Evolutionary conservation across 495 filamentous ascomycete genomes (phyloP), one percentile per base, ranked within the genome.

Genomic region (Cercophora newfieldiana): DNA sequence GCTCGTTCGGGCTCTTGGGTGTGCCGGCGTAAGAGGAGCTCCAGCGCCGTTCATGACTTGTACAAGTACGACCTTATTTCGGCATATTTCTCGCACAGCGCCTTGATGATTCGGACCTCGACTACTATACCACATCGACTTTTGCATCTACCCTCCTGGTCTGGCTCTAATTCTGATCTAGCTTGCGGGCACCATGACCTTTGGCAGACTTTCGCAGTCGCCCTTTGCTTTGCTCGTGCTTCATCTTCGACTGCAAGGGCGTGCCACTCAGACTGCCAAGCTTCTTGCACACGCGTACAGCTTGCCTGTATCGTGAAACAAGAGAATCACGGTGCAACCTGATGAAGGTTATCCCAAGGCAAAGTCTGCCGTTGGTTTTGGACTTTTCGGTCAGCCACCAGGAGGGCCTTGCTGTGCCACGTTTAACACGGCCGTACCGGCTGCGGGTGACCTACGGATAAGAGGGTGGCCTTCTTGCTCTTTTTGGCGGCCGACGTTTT

Each of bases 11-110:
- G 50, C 19, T 26, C 50, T 53, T 22, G 50, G 24, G 50, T 22
- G 19, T 53, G 50, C 50, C 50, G 24, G 50, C 24, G 50, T 53
- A 26, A 22, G 21, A 53, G 50, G 50, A 53, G 21, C 24, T 22
- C n/a, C 19, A 26, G 19, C 24, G 10, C 50, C 50, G 5, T 53
- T 53, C 50, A 53, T 53, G 50, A 53, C 50, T 22, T 53, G 50
- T 53, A 53, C 50, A 53, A 53, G 21, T 53, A 53, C 50, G 50
- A 26, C 50, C 21, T 53, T 53, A 53, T 14, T n/a, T 53, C 50
- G 37, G 37, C 37, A 44, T n/a, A n/a, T n/a, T 44, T 44, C 12
- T 44, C 37, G 18, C 37, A 2, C 37, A 14, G 37, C 37, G 37
- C 12, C 37, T 6, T 44, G 37, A 44, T 44, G 37, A 44, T 44